Conservation (phyloP, 2,329 filamentous ascomycete species). For the Curvularia sp. region DNA sequence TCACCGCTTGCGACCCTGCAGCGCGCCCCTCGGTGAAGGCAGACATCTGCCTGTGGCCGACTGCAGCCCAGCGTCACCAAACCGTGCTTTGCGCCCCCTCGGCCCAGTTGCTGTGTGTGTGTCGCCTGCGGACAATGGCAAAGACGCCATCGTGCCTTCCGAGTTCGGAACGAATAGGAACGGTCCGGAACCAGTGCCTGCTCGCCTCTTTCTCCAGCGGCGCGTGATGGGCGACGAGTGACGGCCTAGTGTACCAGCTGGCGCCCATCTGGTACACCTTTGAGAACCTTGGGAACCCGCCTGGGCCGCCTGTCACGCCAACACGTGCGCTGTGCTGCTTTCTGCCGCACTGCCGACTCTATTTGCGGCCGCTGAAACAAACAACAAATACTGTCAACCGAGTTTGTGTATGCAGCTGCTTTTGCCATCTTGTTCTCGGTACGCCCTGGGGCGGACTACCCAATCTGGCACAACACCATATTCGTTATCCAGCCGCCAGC, state of each 20-base stretch:
- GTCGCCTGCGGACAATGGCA: slow-evolving; percentile 1
- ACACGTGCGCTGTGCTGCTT: slow-evolving; percentile 3
- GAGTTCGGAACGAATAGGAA: slow-evolving; percentile 26
- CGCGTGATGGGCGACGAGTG: slow-evolving; percentile 15
- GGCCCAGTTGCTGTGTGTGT: slow-evolving; percentile 11
- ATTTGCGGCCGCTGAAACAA: slow-evolving; percentile 1
- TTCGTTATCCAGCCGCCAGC: neutral
- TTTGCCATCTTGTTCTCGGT: neutral
- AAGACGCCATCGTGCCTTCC: slow-evolving; percentile 19
- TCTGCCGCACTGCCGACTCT: neutral
- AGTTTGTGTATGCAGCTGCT: slow-evolving; percentile 1
- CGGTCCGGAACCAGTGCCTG: slow-evolving; percentile 13
- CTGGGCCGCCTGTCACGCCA: neutral
- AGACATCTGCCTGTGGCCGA: slow-evolving; percentile 1
- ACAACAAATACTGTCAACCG: neutral
- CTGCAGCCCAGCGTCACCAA: slow-evolving; percentile 13
- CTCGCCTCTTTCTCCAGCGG: neutral
- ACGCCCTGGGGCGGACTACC: neutral
- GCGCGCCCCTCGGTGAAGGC: slow-evolving; percentile 5
- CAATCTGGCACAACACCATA: neutral
- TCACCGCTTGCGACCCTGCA: slow-evolving; percentile 26
- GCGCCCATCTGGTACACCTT: neutral
- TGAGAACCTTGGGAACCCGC: neutral
- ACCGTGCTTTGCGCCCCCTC: slow-evolving; percentile 1
- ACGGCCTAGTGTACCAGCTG: slow-evolving; percentile 1